Evolutionary conservation across 2,329 filamentous ascomycete species (phyloP).

Genomic region (Alternaria panax): DNA sequence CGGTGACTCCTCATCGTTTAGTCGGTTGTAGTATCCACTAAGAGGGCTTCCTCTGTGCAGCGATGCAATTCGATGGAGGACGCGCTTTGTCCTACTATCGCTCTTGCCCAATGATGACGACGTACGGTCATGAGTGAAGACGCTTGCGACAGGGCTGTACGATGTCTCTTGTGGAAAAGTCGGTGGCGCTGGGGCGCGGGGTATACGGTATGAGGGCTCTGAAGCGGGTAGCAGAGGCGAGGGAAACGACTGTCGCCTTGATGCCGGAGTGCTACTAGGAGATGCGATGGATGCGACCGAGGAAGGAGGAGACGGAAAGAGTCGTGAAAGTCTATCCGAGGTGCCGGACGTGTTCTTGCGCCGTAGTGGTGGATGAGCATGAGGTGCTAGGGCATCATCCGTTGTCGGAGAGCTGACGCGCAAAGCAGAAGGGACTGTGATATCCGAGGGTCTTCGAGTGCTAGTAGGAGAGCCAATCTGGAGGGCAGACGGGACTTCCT

Average conservation of each 20-base stretch:
- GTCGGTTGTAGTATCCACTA: conserved; percentile 37
- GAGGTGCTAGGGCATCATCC: conserved; percentile 17
- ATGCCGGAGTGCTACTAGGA: conserved; percentile 22
- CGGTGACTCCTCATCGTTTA: conserved; percentile 43
- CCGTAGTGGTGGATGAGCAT: conserved; percentile 33
- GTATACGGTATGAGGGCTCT: conserved; percentile 40
- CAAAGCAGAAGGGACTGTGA: conserved; percentile 38
- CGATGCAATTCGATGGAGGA: conserved; percentile 44
- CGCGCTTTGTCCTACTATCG: conserved; percentile 36
- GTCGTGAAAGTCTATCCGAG: conserved; percentile 46
- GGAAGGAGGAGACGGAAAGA: conserved; percentile 46
- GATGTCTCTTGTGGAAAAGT: conserved; percentile 41
- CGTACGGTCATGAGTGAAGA: conserved; percentile 27
- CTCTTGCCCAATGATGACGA: conserved; percentile 27
- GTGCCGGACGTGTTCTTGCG: conserved; percentile 41
- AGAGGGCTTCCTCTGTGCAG: conserved; percentile 29
- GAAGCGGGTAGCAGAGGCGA: conserved; percentile 38
- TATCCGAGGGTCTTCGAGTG: conserved; percentile 27
- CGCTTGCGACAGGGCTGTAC: conserved; percentile 34
- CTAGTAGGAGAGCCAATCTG: conserved; percentile 38
- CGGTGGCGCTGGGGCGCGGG: conserved; percentile 42
- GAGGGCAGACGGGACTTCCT: conserved; percentile 40
- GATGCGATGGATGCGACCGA: conserved; percentile 37
- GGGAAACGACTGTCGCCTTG: conserved; percentile 41
- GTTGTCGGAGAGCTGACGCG: conserved; percentile 41